These are phyloP conservation scores for Neoboletus subvelutipes DNA, from an alignment of 768 basidiomycete genomes.

Conservation along the genomic window DNA sequence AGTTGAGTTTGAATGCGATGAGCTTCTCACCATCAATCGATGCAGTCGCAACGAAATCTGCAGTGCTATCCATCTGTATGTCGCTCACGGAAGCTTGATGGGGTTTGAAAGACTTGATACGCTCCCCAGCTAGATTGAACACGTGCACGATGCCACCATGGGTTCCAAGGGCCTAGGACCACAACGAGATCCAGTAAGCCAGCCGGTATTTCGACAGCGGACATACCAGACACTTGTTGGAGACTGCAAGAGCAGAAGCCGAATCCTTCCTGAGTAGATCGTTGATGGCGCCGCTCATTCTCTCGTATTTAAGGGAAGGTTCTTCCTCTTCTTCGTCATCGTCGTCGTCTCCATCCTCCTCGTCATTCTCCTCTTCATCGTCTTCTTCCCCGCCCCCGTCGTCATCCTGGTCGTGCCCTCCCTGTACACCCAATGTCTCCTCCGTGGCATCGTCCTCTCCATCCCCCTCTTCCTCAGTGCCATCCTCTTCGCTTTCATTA, in stretches of 20 bases:
- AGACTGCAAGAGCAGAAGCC: constrained; percentile 77
- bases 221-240: constrained; percentile 68
- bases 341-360: constrained; percentile 53
- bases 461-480: constrained; percentile 6
- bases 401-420: not conserved
- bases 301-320: constrained; percentile 88
- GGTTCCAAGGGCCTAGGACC: constrained; percentile 78
- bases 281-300: constrained; percentile 66
- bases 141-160: constrained; percentile 92
- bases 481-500: constrained; percentile 7
- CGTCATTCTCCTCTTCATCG: constrained; percentile 24
- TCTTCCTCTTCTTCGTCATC: constrained; percentile 85
- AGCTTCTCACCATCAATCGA: constrained; percentile 80
- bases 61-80: constrained; percentile 78
- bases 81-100: constrained; percentile 87
- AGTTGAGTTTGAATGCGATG: constrained; percentile 47
- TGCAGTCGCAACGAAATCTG: constrained; percentile 88
- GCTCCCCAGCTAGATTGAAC: constrained; percentile 72
- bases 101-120: constrained; percentile 87
- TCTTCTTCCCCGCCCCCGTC: constrained; percentile 19
- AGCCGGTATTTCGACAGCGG: not conserved
- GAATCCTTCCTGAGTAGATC: constrained; percentile 88
- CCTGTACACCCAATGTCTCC: not conserved
- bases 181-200: not conserved
- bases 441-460: constrained; percentile 1